These are phyloP conservation scores for Debaryomyces sp. DNA, from an alignment of 1,139 yeast genomes.

Conservation along the genomic window DNA sequence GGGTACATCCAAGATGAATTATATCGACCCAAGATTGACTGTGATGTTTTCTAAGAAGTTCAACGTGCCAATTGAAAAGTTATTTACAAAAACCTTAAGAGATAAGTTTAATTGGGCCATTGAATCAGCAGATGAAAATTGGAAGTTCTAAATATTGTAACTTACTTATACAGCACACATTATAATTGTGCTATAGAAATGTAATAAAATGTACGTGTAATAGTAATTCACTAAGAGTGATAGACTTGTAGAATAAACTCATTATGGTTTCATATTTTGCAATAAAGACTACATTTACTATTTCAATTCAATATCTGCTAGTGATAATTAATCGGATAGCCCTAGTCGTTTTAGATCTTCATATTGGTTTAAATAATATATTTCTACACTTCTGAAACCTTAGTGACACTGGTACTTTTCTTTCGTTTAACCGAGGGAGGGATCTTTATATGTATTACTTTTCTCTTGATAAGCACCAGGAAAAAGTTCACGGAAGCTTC, in stretches of 20 bases:
- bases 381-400: too few species aligned
- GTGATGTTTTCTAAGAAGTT: conserved; percentile 88
- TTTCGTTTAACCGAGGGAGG: not conserved
- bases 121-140: conserved; percentile 82
- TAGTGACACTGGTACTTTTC: not conserved
- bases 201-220: not conserved
- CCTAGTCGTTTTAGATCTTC: not conserved
- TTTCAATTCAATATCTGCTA: too few species aligned
- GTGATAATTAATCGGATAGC: too few species aligned
- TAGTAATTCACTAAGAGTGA: too few species aligned
- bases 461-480: conserved; percentile 32
- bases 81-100: conserved; percentile 86
- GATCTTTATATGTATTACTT: conserved; percentile 1
- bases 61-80: conserved; percentile 87
- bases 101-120: conserved; percentile 97
- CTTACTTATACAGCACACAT: not conserved
- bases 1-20: conserved; percentile 91
- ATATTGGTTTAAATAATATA: not conserved
- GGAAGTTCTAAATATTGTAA: conserved; percentile 67
- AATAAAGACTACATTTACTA: too few species aligned
- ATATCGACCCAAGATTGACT: conserved; percentile 91
- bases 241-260: too few species aligned
- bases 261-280: too few species aligned
- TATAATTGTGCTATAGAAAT: not conserved
- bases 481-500: conserved; percentile 36